Conservation (phyloP, 345 rosid species). For the Stellera chamaejasme region DNA sequence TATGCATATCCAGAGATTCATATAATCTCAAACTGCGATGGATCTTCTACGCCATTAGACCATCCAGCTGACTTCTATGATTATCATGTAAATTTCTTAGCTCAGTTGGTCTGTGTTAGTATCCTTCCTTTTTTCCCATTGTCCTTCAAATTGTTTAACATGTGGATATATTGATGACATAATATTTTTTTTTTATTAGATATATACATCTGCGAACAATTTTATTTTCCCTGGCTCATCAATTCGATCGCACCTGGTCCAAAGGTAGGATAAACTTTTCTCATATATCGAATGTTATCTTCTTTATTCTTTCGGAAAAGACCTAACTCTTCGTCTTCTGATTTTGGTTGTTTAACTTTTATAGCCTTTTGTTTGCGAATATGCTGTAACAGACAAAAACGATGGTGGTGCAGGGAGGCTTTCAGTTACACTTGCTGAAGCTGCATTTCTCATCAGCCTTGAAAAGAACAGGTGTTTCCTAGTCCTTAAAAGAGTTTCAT, state of each 20-base stretch:
- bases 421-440: conserved; percentile 88
- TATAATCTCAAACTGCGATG: conserved; percentile 94
- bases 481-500: no score
- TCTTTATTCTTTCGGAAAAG: no score
- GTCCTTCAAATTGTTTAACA: not conserved
- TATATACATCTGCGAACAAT: conserved; percentile 64
- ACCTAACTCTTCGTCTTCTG: not conserved
- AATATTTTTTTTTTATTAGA: conserved; percentile 26
- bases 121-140: not conserved
- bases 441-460: conserved; percentile 81
- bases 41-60: conserved; percentile 59
- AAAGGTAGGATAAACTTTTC: conserved; percentile 40
- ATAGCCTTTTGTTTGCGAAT: conserved; percentile 95
- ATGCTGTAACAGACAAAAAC: conserved; percentile 68
- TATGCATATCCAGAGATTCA: conserved; percentile 75
- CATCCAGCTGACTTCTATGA: conserved; percentile 93
- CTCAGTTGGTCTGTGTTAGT: not conserved
- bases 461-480: conserved; percentile 81
- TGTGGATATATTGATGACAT: not conserved
- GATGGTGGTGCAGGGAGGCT: conserved; percentile 94
- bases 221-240: conserved; percentile 55
- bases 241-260: conserved; percentile 75
- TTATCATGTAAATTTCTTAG: conserved; percentile 49
- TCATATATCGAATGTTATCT: no score
- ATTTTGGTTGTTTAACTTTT: conserved; percentile 8